A percentile compares a stretch with the other conserved stretches of the same genome.
phyloP scores from a whole-genome alignment of 1,284 basidiomycete species.

The Ceratobasidium sp. region DNA sequence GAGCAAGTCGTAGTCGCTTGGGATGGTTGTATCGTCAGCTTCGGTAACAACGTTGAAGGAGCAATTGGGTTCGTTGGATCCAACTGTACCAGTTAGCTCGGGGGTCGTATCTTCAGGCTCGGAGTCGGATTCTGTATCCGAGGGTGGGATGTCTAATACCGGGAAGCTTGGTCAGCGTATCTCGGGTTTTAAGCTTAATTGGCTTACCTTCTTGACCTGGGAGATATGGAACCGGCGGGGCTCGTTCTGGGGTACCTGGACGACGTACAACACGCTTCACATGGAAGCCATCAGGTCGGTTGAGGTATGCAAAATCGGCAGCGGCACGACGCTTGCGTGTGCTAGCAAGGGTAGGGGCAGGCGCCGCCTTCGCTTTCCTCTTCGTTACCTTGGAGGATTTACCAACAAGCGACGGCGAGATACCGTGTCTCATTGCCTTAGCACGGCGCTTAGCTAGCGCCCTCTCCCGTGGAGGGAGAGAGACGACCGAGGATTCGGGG shows the following conservation, averaged over 20 bases:
- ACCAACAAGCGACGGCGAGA: background rate
- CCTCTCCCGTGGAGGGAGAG: slow-evolving; percentile 9
- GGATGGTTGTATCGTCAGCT: no score
- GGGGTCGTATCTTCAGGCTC: background rate
- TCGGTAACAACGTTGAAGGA: background rate
- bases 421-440: background rate
- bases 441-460: background rate
- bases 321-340: slow-evolving; percentile 12
- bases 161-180: background rate
- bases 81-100: no score
- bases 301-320: background rate
- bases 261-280: slow-evolving; percentile 12
- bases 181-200: background rate
- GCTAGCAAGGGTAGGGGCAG: background rate
- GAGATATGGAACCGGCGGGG: slow-evolving; percentile 10
- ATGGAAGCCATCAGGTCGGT: background rate
- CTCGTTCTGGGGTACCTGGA: background rate
- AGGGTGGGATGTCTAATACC: slow-evolving; percentile 16
- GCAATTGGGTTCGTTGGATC: background rate
- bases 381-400: background rate
- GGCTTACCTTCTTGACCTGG: slow-evolving; percentile 20
- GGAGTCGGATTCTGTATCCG: background rate
- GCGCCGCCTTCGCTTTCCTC: background rate
- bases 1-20: background rate
- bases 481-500: background rate